Evolutionary conservation across 1,284 basidiomycete species (phyloP), one percentile per base, ranked within the genome.

Genomic region (Moniliophthora roreri): DNA sequence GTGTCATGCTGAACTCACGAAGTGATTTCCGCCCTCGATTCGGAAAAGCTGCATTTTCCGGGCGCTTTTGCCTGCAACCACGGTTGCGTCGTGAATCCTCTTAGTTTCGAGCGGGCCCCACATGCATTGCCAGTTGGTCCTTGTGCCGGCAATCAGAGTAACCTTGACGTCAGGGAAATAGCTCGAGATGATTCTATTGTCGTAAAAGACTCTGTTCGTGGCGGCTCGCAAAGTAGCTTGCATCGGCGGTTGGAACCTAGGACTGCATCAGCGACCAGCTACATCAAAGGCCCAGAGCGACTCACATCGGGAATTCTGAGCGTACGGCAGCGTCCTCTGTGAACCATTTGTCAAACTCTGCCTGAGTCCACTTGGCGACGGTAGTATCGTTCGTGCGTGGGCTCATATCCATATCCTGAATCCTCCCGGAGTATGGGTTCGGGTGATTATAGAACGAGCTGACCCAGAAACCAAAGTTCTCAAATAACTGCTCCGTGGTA

Each of bases 361-460:
- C 48, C 9, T 38, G 21, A 7, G 48, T 24, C 36, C 36, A 39
- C n/a, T 50, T 50, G 9, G 21, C 28, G 8, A 50, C 16, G 8
- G 48, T 39, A 13, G 18, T 8, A 15, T 40, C 38, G 36, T 37
- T 23, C 5, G 36, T 50, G 1, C 48, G 32, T 24, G 16, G 15
- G 16, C 32, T 15, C 2, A 39, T 39, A 23, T 39, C 48, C 23
- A 50, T 23, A 21, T 39, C 16, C 11, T 6, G 7, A 24, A 47
- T 3, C 8, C 18, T 34, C 16, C 23, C 18, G 35, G 38, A 37
- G 4, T 48, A 35, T 3, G 39, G 36, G 11, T 48, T 18, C 23
- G 48, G 28, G 28, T 67, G 63, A 18, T 65, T 55, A 37, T 63
- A 71, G 52, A 70, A 70, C 11, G 63, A 65, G 37, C 63, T 62